Percentiles rank a stretch among this genome's conserved stretches.
These are phyloP conservation scores for Botryotinia calthae DNA, from an alignment of 2,329 filamentous ascomycete genomes.

Conservation along the genomic window DNA sequence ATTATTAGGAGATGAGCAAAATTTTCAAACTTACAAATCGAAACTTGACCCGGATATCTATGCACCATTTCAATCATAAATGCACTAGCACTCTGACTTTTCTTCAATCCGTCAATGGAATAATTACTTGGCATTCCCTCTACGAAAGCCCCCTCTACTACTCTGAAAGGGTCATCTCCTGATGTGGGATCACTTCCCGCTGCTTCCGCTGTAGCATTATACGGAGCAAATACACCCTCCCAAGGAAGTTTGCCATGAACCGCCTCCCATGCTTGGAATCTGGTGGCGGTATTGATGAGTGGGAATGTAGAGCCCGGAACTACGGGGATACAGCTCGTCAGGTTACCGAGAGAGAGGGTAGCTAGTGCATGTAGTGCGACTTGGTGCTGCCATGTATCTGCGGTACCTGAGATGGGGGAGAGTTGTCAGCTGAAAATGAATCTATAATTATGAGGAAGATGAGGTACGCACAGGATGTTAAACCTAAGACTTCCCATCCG, in stretches of 20 bases:
- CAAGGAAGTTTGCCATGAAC: conserved; percentile 46
- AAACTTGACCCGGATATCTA: conserved; percentile 50
- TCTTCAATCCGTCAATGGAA: conserved; percentile 33
- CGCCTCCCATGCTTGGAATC: conserved; percentile 46
- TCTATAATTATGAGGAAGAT: not conserved
- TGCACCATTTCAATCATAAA: conserved; percentile 50
- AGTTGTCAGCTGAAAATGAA: not conserved
- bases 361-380: conserved; percentile 47
- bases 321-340: conserved; percentile 48
- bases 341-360: conserved; percentile 46
- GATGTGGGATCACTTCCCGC: conserved; percentile 47
- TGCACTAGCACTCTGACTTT: conserved; percentile 42
- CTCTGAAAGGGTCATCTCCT: conserved; percentile 43
- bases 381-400: conserved; percentile 48
- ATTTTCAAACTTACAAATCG: conserved; percentile 39
- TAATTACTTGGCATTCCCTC: conserved; percentile 49
- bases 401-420: conserved; percentile 36
- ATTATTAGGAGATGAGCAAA: not conserved
- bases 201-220: conserved; percentile 45
- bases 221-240: conserved; percentile 46
- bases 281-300: conserved; percentile 46
- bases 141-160: conserved; percentile 44
- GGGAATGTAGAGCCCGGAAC: conserved; percentile 48
- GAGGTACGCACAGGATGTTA: conserved; percentile 34
- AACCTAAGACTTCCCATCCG: conserved; percentile 45